phyloP scores from a whole-genome alignment of 371 early-diverging fungal genomes.

The Funneliformis caledonium region DNA sequence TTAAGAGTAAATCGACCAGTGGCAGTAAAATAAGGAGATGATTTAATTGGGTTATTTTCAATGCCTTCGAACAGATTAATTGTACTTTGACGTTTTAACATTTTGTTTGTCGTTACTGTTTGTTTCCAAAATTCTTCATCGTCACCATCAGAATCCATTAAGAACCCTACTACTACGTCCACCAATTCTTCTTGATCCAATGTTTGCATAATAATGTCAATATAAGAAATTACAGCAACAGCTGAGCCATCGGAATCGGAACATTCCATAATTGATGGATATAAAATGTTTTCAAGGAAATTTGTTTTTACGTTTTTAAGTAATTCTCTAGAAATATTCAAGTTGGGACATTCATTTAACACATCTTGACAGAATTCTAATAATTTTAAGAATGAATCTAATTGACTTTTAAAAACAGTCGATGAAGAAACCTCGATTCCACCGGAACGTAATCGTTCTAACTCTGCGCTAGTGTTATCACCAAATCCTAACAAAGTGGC shows the following conservation, averaged over 20 bases:
- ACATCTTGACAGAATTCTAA: conserved; percentile 88
- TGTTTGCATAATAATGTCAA: conserved; percentile 79
- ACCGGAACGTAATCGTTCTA: conserved; percentile 42
- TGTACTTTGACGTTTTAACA: conserved; percentile 45
- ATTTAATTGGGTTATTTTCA: conserved; percentile 39
- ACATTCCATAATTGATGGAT: conserved; percentile 84
- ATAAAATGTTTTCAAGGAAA: conserved; percentile 86
- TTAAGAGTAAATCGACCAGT: conserved; percentile 72
- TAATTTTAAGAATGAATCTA: conserved; percentile 78
- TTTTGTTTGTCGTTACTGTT: not conserved
- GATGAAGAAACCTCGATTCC: conserved; percentile 60
- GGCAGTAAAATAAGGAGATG: conserved; percentile 56
- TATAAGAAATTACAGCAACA: conserved; percentile 87
- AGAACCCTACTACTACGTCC: conserved; percentile 72
- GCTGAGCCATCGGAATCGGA: conserved; percentile 92
- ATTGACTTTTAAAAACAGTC: conserved; percentile 69
- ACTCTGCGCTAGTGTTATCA: conserved; percentile 45
- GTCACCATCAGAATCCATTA: conserved; percentile 71
- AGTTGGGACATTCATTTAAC: conserved; percentile 77
- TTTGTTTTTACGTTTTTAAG: conserved; percentile 70
- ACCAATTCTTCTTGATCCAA: conserved; percentile 78
- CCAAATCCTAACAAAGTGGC: conserved; percentile 60
- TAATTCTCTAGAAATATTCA: conserved; percentile 66
- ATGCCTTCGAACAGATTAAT: conserved; percentile 45
- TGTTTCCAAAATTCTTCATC: conserved; percentile 43